Conservation (phyloP, 176 grass and related monocot genomes). For the Oryza nivara region DNA sequence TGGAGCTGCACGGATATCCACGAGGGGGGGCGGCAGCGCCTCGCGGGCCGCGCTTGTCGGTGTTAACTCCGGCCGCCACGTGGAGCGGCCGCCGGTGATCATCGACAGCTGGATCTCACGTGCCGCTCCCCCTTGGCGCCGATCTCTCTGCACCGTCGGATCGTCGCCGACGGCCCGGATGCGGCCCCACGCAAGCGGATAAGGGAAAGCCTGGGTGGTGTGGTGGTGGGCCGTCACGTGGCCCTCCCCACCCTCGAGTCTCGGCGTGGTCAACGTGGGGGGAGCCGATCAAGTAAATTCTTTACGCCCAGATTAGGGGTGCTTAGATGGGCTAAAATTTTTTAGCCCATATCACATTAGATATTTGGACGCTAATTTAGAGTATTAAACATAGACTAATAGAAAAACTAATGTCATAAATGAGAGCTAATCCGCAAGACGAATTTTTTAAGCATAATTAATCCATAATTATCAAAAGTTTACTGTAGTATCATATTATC, state of each 20-base stretch:
- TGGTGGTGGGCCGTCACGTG: conserved; percentile 30
- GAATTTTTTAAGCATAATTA: too few relatives aligned
- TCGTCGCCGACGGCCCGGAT: background rate
- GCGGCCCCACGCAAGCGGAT: background rate
- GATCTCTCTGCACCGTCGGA: conserved; percentile 1
- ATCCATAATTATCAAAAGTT: too few relatives aligned
- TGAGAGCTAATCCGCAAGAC: too few relatives aligned
- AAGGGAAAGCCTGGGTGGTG: background rate
- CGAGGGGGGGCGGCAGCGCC: conserved; percentile 6
- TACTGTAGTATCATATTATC: too few relatives aligned
- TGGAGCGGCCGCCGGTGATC: background rate
- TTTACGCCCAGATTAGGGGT: background rate
- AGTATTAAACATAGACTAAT: too few relatives aligned
- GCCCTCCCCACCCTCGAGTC: conserved; percentile 23
- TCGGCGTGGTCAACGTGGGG: conserved; percentile 50
- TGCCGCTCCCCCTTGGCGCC: background rate
- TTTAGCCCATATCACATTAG: too few relatives aligned
- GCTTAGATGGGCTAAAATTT: too few relatives aligned
- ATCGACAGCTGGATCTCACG: conserved; percentile 35
- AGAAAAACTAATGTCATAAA: too few relatives aligned
- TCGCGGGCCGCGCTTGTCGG: conserved; percentile 29
- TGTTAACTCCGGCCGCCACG: conserved; percentile 40
- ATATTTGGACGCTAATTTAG: too few relatives aligned
- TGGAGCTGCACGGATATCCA: background rate
- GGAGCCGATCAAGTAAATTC: conserved; percentile 41